Evolutionary conservation across 2,329 filamentous ascomycete species (phyloP).

Genomic region (Epichloe elymi): DNA sequence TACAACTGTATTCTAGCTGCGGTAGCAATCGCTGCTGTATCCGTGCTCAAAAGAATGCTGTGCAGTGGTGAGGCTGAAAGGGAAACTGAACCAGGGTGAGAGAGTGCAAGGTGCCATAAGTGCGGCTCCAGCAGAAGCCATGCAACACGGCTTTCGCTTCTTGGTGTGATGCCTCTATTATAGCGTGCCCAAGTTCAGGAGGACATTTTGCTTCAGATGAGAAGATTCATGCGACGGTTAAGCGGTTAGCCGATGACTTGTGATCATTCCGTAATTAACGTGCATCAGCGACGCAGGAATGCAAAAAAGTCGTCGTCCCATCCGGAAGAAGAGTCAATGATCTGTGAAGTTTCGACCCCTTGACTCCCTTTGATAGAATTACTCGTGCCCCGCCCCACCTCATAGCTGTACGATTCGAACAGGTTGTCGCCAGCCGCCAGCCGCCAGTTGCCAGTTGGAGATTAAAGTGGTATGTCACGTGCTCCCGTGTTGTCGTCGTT

Average conservation of each 20-base stretch:
- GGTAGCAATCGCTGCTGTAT: constrained; percentile 50
- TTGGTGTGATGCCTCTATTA: constrained; percentile 29
- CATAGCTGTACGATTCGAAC: too few species aligned
- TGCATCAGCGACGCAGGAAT: background rate
- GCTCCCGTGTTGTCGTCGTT: background rate
- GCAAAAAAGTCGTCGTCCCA: background rate
- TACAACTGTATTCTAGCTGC: constrained; percentile 55
- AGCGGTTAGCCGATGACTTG: background rate
- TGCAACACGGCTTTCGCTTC: constrained; percentile 52
- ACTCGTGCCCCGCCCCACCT: too few species aligned
- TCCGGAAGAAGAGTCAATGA: background rate
- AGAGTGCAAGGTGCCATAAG: constrained; percentile 41
- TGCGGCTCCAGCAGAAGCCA: constrained; percentile 38
- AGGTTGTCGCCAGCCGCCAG: too few species aligned
- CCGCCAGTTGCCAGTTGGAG: too few species aligned
- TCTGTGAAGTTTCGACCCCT: background rate
- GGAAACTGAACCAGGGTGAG: constrained; percentile 53
- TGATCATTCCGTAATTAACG: background rate
- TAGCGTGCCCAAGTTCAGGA: background rate
- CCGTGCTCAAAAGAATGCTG: constrained; percentile 49
- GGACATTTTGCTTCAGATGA: background rate
- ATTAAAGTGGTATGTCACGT: background rate
- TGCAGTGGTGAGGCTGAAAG: constrained; percentile 52
- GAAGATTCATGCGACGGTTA: background rate
- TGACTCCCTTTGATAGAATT: too few species aligned